phyloP scores from a whole-genome alignment of 352 stramenopile species.

The Saprolegnia diclina region DNA sequence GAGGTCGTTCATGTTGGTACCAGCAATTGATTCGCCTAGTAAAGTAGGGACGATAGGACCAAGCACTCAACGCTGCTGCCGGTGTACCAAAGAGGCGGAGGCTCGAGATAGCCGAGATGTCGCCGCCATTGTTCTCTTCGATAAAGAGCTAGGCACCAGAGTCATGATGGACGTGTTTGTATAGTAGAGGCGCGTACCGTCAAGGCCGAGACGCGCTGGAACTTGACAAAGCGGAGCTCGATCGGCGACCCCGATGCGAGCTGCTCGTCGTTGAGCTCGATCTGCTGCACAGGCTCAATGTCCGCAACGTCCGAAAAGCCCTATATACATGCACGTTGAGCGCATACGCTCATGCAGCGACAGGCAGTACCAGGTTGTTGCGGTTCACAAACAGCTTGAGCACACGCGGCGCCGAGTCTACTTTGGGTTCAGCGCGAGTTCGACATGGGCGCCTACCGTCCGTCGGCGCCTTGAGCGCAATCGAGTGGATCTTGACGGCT shows the following conservation, averaged over 20 bases:
- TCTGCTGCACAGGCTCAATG: constrained; percentile 64
- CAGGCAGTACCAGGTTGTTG: constrained; percentile 38
- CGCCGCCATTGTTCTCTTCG: constrained; percentile 67
- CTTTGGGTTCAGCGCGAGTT: neutral
- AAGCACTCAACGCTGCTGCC: neutral
- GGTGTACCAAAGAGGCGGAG: constrained; percentile 57
- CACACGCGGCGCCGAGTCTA: constrained; percentile 51
- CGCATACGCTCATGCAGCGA: neutral
- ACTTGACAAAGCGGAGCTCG: constrained; percentile 77
- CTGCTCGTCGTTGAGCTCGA: constrained; percentile 53
- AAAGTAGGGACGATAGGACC: neutral
- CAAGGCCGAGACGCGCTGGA: constrained; percentile 69
- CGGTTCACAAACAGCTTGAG: constrained; percentile 73
- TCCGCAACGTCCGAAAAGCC: constrained; percentile 65
- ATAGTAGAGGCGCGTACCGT: constrained; percentile 32
- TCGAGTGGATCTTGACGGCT: constrained; percentile 68
- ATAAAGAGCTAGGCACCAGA: constrained; percentile 49
- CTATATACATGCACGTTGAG: neutral
- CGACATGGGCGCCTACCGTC: constrained; percentile 33
- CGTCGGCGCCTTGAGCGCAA: constrained; percentile 48
- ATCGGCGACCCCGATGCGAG: constrained; percentile 49
- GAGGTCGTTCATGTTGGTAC: constrained; percentile 82
- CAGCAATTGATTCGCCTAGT: constrained; percentile 56
- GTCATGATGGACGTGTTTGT: neutral
- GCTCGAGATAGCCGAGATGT: constrained; percentile 54